Conservation (phyloP, 2,329 filamentous ascomycete genomes). For the Apiospora koreana region DNA sequence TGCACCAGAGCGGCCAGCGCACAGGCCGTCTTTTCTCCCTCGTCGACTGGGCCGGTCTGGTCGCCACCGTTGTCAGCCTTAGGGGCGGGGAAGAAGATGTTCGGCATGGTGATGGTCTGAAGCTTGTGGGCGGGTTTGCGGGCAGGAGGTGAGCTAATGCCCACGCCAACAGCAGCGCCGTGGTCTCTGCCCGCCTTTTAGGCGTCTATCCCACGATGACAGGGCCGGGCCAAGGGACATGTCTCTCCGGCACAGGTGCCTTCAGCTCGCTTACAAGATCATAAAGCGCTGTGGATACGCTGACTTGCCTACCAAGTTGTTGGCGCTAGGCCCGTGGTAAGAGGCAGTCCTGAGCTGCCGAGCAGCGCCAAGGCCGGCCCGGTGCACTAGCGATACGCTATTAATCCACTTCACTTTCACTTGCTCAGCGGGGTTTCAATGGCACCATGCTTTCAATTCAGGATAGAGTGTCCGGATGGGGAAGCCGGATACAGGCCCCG, state of each 20-base stretch:
- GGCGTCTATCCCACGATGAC: neutral
- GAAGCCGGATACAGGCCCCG: neutral
- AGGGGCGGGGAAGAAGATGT: neutral
- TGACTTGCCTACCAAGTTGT: neutral
- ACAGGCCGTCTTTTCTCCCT: neutral
- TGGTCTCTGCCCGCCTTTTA: neutral
- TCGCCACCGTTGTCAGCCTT: neutral
- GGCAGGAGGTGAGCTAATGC: neutral
- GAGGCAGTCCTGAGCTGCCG: neutral
- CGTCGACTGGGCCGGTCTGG: neutral
- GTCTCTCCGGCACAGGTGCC: neutral
- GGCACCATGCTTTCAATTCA: neutral
- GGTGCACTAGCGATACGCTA: neutral
- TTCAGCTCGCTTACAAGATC: neutral
- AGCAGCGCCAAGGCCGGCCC: neutral
- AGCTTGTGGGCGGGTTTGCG: neutral
- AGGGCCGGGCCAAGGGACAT: neutral
- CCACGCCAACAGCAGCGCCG: neutral
- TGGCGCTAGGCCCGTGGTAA: neutral
- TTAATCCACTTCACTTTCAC: neutral
- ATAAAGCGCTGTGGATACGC: neutral
- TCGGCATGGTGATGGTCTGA: neutral
- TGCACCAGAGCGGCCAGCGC: neutral
- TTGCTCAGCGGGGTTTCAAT: neutral
- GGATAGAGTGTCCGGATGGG: neutral